A percentile compares a stretch with the other conserved stretches of the same genome.
phyloP scores from a whole-genome alignment of 306 rosid species.

The Quercus variabilis region DNA sequence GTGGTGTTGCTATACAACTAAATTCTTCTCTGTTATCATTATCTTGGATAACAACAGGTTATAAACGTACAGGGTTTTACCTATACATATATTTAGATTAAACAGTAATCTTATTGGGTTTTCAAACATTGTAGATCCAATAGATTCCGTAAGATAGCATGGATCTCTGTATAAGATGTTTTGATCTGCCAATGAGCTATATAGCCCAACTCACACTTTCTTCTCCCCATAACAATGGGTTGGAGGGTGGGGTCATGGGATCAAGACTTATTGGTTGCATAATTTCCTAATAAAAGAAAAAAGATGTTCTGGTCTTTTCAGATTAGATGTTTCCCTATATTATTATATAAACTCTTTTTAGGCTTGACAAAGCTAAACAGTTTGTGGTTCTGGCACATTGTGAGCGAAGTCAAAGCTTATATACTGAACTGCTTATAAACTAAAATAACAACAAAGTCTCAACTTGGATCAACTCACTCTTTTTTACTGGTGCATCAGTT shows the following conservation, averaged over 20 bases:
- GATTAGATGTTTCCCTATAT: background rate
- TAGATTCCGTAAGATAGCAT: background rate
- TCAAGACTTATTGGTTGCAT: too few relatives aligned
- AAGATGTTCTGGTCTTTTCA: background rate
- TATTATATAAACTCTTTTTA: background rate
- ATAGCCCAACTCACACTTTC: too few relatives aligned
- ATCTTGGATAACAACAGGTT: background rate
- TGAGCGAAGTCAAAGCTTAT: background rate
- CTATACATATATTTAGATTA: background rate
- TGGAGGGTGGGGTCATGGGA: too few relatives aligned
- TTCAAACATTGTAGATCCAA: background rate
- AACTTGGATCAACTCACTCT: too few relatives aligned
- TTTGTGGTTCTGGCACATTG: background rate
- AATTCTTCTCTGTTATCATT: constrained; percentile 1
- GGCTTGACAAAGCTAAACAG: background rate
- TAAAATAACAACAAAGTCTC: too few relatives aligned
- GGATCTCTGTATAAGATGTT: background rate
- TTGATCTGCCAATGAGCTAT: background rate
- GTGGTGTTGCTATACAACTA: background rate
- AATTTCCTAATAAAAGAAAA: too few relatives aligned
- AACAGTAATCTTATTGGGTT: background rate
- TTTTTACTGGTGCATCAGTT: too few relatives aligned
- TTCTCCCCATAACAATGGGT: too few relatives aligned
- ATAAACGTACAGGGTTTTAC: background rate
- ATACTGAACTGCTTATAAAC: too few relatives aligned